These are phyloP conservation scores for Coemansia sp. DNA, from an alignment of 192 early-diverging fungal genomes.

Conservation along the genomic window DNA sequence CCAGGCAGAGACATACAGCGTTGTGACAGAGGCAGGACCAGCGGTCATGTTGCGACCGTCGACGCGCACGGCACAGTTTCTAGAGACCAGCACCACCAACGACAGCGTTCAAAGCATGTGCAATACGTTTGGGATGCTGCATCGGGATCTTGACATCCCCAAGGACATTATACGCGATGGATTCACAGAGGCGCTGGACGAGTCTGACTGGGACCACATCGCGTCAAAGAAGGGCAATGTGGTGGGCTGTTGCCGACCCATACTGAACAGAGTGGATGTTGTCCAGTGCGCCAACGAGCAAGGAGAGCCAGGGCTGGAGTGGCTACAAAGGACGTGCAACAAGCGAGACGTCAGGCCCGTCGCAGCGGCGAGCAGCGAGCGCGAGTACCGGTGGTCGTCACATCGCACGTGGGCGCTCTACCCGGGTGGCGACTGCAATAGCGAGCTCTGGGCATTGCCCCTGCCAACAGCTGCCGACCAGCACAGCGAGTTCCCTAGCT, in stretches of 20 bases:
- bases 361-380: not conserved
- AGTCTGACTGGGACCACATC: slow-evolving; percentile 13
- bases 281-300: not conserved
- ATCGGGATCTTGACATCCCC: slow-evolving; percentile 33
- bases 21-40: slow-evolving; percentile 7
- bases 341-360: slow-evolving; percentile 17
- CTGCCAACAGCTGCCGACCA: slow-evolving; percentile 15
- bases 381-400: slow-evolving; percentile 27
- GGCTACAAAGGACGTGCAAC: not conserved
- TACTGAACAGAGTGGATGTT: slow-evolving; percentile 7
- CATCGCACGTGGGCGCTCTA: slow-evolving; percentile 35
- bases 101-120: slow-evolving; percentile 17
- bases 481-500: not conserved
- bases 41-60: slow-evolving; percentile 30
- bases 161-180: slow-evolving; percentile 15
- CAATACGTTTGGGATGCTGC: slow-evolving; percentile 11
- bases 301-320: not conserved
- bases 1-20: not conserved
- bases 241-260: slow-evolving; percentile 28
- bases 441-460: slow-evolving; percentile 43
- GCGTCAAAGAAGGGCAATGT: slow-evolving; percentile 19
- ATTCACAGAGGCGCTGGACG: slow-evolving; percentile 23
- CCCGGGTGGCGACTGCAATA: slow-evolving; percentile 38
- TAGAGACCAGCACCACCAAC: slow-evolving; percentile 4
- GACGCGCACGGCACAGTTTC: slow-evolving; percentile 41